Conservation (phyloP, 305 asterid species). For the Solanum hybrid region DNA sequence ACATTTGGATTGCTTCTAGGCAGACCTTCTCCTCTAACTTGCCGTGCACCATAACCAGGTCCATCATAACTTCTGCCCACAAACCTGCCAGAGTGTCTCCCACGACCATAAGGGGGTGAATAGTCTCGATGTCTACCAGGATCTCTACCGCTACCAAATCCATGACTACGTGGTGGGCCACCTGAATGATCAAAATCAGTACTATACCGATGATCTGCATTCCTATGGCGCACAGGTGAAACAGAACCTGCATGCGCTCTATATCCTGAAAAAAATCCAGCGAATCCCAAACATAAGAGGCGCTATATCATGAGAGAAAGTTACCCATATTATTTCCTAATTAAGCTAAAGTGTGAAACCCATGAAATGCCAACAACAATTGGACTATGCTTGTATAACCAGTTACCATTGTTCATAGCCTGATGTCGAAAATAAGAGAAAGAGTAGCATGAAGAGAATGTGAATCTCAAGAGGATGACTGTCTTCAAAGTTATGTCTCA, state of each 20-base stretch:
- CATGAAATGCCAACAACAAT: conserved; percentile 28
- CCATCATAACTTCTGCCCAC: conserved; percentile 54
- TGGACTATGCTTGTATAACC: conserved; percentile 32
- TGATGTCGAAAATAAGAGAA: conserved; percentile 28
- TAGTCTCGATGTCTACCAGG: conserved; percentile 52
- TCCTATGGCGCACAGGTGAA: conserved; percentile 76
- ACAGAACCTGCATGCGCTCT: conserved; percentile 77
- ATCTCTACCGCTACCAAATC: conserved; percentile 58
- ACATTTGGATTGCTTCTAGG: conserved; percentile 80
- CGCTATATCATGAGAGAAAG: conserved; percentile 35
- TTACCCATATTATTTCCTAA: conserved; percentile 45
- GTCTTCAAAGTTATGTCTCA: conserved; percentile 20
- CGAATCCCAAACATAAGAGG: conserved; percentile 47
- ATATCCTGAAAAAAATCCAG: conserved; percentile 88
- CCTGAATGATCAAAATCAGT: conserved; percentile 57
- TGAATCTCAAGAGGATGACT: conserved; percentile 17
- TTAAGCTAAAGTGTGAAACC: conserved; percentile 38
- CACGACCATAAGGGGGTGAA: conserved; percentile 62
- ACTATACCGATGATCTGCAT: conserved; percentile 48
- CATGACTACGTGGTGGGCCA: conserved; percentile 45
- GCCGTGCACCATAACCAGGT: conserved; percentile 46
- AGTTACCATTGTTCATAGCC: conserved; percentile 34
- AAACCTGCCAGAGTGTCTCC: conserved; percentile 51
- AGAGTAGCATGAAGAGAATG: conserved; percentile 10
- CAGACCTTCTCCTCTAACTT: conserved; percentile 43